Evolutionary conservation across 2,329 filamentous ascomycete species (phyloP).

Genomic region (Arthrobotrys conoides): DNA sequence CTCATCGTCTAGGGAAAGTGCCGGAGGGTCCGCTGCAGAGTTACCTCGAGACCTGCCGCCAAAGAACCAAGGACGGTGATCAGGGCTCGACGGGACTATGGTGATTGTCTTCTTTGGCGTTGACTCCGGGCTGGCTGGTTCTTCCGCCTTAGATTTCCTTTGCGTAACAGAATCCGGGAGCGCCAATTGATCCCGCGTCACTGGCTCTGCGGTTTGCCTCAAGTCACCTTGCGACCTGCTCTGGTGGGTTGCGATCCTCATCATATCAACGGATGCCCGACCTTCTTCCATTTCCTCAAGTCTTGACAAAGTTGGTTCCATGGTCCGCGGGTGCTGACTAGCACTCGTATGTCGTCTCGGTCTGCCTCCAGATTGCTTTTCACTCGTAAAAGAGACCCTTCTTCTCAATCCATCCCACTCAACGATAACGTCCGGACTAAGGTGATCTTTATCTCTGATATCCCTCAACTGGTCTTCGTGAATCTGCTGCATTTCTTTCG

Average conservation of each 20-base stretch:
- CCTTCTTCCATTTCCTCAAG: conserved; percentile 61
- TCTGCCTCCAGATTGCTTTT: conserved; percentile 52
- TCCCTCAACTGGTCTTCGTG: conserved; percentile 82
- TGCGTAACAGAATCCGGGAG: conserved; percentile 56
- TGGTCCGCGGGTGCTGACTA: conserved; percentile 66
- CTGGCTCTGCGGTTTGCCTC: conserved; percentile 66
- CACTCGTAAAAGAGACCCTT: conserved; percentile 68
- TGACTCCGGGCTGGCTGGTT: conserved; percentile 23
- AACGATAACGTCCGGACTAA: conserved; percentile 78
- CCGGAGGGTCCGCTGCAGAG: conserved; percentile 63
- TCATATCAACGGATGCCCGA: conserved; percentile 54
- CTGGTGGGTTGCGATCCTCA: conserved; percentile 60
- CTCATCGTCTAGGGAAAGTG: conserved; percentile 65
- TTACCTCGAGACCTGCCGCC: conserved; percentile 58
- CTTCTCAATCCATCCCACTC: conserved; percentile 94
- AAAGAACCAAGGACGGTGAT: conserved; percentile 66
- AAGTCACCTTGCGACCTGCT: conserved; percentile 54
- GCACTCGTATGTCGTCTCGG: conserved; percentile 71
- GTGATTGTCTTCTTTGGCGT: conserved; percentile 49
- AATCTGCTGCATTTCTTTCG: conserved; percentile 82
- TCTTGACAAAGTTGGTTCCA: conserved; percentile 30
- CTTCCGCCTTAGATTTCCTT: conserved; percentile 7
- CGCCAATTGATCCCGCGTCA: conserved; percentile 63
- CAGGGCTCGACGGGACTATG: conserved; percentile 64
- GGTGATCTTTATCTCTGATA: conserved; percentile 79